Percentiles rank a stretch among this genome's conserved stretches.
These are phyloP conservation scores for Colletotrichum navitas DNA, from an alignment of 2,329 filamentous ascomycete genomes.

Conservation along the genomic window DNA sequence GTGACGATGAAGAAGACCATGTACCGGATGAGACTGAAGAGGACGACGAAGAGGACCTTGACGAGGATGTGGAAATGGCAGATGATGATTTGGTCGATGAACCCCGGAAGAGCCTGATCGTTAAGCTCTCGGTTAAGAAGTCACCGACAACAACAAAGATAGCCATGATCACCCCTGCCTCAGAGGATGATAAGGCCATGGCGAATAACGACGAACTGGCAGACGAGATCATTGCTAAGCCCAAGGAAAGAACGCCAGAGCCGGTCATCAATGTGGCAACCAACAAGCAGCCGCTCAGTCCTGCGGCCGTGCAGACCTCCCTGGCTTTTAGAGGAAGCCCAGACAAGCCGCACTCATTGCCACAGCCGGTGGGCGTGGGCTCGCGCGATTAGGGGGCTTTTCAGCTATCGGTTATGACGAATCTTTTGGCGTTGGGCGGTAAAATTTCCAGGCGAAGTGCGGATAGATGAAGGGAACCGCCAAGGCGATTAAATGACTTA, in stretches of 20 bases:
- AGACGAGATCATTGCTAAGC: slow-evolving; percentile 29
- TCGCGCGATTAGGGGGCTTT: slow-evolving; percentile 46
- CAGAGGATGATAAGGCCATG: slow-evolving; percentile 21
- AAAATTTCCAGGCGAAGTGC: slow-evolving; percentile 25
- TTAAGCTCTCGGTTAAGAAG: slow-evolving; percentile 74
- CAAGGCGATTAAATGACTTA: slow-evolving; percentile 2
- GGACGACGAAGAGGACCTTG: slow-evolving; percentile 69
- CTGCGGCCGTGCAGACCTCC: slow-evolving; percentile 55
- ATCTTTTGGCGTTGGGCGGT: slow-evolving; percentile 34
- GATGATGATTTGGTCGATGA: slow-evolving; percentile 66
- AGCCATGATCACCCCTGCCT: slow-evolving; percentile 22
- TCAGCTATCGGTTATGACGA: slow-evolving; percentile 3
- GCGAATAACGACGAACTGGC: slow-evolving; percentile 4
- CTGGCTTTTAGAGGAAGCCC: slow-evolving; percentile 73
- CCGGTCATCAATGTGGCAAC: slow-evolving; percentile 37
- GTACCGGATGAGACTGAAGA: slow-evolving; percentile 71
- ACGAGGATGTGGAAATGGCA: slow-evolving; percentile 67
- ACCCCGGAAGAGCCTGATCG: slow-evolving; percentile 72
- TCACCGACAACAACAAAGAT: slow-evolving; percentile 48
- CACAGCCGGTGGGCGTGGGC: slow-evolving; percentile 49
- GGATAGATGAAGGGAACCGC: slow-evolving; percentile 33
- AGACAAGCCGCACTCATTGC: slow-evolving; percentile 63
- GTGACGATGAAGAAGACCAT: slow-evolving; percentile 80
- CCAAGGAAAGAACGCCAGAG: slow-evolving; percentile 38
- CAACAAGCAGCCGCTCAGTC: slow-evolving; percentile 47